Conservation (phyloP, 2,329 filamentous ascomycete species). For the Myrmaecium sp. region DNA sequence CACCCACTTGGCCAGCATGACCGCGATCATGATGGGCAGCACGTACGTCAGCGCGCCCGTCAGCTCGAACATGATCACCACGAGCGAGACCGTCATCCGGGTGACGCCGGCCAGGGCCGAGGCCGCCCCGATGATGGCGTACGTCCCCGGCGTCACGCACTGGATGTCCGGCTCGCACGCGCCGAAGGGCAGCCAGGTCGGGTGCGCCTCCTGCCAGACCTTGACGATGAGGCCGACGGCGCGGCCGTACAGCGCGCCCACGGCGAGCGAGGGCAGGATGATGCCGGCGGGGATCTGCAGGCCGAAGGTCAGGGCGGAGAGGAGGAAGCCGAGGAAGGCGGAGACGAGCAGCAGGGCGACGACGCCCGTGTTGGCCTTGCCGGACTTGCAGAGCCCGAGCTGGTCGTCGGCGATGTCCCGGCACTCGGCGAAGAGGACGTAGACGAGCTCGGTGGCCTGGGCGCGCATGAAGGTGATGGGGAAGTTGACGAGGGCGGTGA, state of each 20-base stretch:
- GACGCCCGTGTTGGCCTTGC: slow-evolving; percentile 64
- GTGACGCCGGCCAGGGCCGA: slow-evolving; percentile 89
- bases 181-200: slow-evolving; percentile 58
- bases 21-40: slow-evolving; percentile 94
- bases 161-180: slow-evolving; percentile 71
- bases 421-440: slow-evolving; percentile 84
- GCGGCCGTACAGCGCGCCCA: slow-evolving; percentile 78
- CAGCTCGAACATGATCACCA: slow-evolving; percentile 98
- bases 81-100: slow-evolving; percentile 92
- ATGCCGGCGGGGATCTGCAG: slow-evolving; percentile 90
- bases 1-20: slow-evolving; percentile 97
- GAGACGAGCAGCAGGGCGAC: slow-evolving; percentile 72
- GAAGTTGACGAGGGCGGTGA: slow-evolving; percentile 84
- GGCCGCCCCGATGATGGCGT: slow-evolving; percentile 89
- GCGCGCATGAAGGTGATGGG: slow-evolving; percentile 94
- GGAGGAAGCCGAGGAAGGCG: slow-evolving; percentile 64
- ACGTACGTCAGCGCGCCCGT: slow-evolving; percentile 93
- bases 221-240: slow-evolving; percentile 80
- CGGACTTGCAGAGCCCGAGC: slow-evolving; percentile 79
- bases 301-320: slow-evolving; percentile 80
- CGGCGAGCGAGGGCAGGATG: slow-evolving; percentile 88
- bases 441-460: slow-evolving; percentile 80
- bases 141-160: slow-evolving; percentile 87
- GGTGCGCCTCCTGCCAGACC: slow-evolving; percentile 67
- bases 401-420: slow-evolving; percentile 65